Base-by-base conservation (phyloP, 208 protist species). In the Wallacemonas sp. region DNA sequence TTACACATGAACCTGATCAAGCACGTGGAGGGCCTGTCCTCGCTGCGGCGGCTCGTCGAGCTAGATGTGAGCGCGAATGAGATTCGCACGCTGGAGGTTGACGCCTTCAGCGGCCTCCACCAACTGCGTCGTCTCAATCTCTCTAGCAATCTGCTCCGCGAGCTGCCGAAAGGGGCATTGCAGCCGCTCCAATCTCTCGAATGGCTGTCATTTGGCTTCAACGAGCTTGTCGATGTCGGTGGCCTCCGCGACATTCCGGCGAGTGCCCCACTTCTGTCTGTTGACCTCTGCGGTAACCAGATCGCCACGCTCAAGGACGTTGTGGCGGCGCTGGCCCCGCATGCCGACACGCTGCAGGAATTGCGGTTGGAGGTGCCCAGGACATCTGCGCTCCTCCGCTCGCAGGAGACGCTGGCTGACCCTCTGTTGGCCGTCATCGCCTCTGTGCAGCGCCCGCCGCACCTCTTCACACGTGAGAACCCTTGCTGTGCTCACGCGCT, bases 11-110 rank as follows among this genome's bases (percentile, higher is more conserved):
- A 95, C 62, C 68, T 54, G 14, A 76, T 95, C 61, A 75, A 62
- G 22, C 45, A 54, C 2, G 39, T 89, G 2, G 79, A 85, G 41
- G 71, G 65, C 31, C 53, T 82, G 14, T 27, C 58, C 9, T 66
- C 75, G 42, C 66, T 92, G 47, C 72, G 62, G 0, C 66, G 85
- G 34, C 72, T 95, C 36, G 79, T 80, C 19, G 80, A 92, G 42
- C 70, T 95, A 9, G 89, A 95, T 44, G 47, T 95, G 15, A 92
- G 85, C 65, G 85, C 76, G 30, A 95, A 95, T 56, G 89, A 95
- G 55, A 67, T 95, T 9, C 41, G 58, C 38, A 42, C 31, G 19
- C 51, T 87, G 12, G 69, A 75, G 34, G 55, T 2, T 12, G 44
- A 53, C 14, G 81, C 76, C 61, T 89, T 85, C 72, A 61, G 63